phyloP scores from a whole-genome alignment of 2,329 filamentous ascomycete species.

The Alternaria brassicicola region DNA sequence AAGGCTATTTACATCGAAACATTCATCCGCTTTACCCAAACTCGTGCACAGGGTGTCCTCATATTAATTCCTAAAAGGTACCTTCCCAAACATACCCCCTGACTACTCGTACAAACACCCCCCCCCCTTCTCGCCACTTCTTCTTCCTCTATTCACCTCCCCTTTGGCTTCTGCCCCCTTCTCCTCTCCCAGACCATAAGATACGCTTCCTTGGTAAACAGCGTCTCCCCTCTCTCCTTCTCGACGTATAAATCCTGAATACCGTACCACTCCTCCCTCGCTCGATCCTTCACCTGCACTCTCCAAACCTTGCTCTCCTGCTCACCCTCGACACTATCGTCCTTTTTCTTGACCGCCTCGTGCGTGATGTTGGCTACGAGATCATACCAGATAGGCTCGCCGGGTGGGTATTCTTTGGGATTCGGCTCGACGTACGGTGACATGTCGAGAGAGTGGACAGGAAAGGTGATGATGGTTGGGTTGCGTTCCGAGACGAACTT shows the following conservation, averaged over 20 bases:
- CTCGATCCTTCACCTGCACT: conserved; percentile 83
- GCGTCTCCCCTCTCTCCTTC: conserved; percentile 81
- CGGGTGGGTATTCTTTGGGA: conserved; percentile 69
- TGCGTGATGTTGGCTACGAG: conserved; percentile 93
- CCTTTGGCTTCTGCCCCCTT: conserved; percentile 48
- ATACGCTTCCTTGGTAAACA: conserved; percentile 94
- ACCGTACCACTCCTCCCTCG: conserved; percentile 85
- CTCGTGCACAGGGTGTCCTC: not conserved
- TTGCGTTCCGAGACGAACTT: conserved; percentile 97
- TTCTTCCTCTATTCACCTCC: not conserved
- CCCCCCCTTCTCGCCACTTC: not conserved
- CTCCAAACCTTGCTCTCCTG: conserved; percentile 95
- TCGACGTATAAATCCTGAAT: conserved; percentile 95
- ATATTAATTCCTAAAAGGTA: not conserved
- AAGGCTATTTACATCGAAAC: not conserved
- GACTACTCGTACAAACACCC: not conserved
- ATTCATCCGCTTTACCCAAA: not conserved
- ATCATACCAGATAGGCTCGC: conserved; percentile 92
- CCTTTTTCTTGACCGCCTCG: conserved; percentile 76
- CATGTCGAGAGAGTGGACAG: conserved; percentile 83
- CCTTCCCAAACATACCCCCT: not conserved
- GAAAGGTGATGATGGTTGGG: conserved; percentile 97
- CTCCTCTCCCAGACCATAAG: conserved; percentile 95
- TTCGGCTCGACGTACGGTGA: conserved; percentile 90
- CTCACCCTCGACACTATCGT: conserved; percentile 85